Conservation (phyloP, 2,329 filamentous ascomycete species). For the Scedosporium aurantiacum region DNA sequence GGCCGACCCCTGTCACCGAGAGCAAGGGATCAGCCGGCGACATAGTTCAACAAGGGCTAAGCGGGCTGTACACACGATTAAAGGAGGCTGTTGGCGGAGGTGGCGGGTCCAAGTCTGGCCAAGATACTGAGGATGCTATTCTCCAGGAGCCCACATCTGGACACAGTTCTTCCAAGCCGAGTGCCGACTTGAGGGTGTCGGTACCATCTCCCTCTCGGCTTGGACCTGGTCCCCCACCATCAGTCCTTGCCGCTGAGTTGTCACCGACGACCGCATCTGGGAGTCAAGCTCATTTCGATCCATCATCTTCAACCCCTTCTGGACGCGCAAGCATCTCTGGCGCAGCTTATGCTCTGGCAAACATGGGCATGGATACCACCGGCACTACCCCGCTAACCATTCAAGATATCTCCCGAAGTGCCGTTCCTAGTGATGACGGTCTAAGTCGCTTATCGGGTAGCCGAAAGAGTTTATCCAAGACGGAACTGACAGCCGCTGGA, state of each 20-base stretch:
- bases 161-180: constrained; percentile 28
- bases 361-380: constrained; percentile 1
- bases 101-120: constrained; percentile 29
- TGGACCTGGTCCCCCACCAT: constrained; percentile 23
- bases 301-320: neutral
- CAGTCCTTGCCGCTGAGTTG: neutral
- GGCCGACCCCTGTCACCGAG: constrained; percentile 47
- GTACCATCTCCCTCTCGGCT: constrained; percentile 28
- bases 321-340: constrained; percentile 1
- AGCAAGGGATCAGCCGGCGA: constrained; percentile 62
- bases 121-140: constrained; percentile 31
- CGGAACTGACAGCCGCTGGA: neutral
- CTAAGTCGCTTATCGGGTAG: constrained; percentile 1
- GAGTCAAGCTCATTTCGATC: neutral
- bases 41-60: constrained; percentile 72
- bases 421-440: constrained; percentile 2
- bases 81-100: constrained; percentile 68
- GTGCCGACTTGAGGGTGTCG: constrained; percentile 29
- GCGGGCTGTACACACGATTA: constrained; percentile 78
- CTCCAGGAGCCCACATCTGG: constrained; percentile 30
- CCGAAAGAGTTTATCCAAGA: neutral
- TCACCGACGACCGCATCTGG: neutral
- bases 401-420: neutral
- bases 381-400: neutral
- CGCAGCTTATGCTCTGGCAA: constrained; percentile 1